Base-by-base conservation (phyloP, 2,329 filamentous ascomycete genomes). In the Exophiala mesophila region DNA sequence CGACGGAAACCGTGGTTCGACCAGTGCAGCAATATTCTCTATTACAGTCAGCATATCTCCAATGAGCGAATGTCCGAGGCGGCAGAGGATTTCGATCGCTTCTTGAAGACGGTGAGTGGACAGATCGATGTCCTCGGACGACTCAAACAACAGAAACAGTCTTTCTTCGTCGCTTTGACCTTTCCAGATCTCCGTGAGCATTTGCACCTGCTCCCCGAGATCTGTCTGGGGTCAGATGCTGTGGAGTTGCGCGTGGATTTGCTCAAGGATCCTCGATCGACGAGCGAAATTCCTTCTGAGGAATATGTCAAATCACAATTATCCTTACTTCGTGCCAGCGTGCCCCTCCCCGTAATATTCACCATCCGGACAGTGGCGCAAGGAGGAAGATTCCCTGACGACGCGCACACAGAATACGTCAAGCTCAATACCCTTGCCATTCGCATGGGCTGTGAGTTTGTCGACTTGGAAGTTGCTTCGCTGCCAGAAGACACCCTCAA, bases 201-300 rank as follows among this genome's bases (percentile, higher is more conserved):
- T 20, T 61, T 79, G 6, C 71, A 80, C 15, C 68, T 82, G 19
- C 72, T 98, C 32, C 80, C 82, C 2, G 72, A 79, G 38, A 83
- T 88, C 31, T 80, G 84, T 9, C 80, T 94, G 29, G 92, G 92
- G 3, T 85, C 86, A 5, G 90, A 98, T 66, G 92, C 90, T 3
- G 87, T 97, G 8, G 92, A 98, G 64, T 68, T 98, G 38, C 80
- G 92, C n/a, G 86, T 95, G 3, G 92, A 98, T 65, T 70, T 98
- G 30, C 75, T 98, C 12, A 76, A 84, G 48, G 85, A 96, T 57
- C 78, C 81, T 4, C 73, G 79, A 3, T 69, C 69, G 9, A 60
- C 70, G 15, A 68, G 69, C 34, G 76, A 74, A 0, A 68, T 82
- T 38, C 79, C 81, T 6, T 74, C 77, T 0, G 66, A 80, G 1